Conservation (phyloP, 345 rosid species). For the Eucalyptus polybractea region DNA sequence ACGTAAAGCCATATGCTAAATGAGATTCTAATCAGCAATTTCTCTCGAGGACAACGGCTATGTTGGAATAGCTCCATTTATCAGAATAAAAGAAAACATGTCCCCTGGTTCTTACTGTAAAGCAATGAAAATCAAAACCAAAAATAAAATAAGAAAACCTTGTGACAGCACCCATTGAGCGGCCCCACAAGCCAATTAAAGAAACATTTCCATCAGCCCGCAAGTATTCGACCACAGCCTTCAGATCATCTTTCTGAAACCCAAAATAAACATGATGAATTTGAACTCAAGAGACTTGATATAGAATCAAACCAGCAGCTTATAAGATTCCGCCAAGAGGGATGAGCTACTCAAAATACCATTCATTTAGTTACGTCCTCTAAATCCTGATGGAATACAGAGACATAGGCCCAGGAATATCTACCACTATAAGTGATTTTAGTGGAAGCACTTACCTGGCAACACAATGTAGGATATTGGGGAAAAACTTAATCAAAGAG, state of each 20-base stretch:
- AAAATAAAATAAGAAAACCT: constrained; percentile 6
- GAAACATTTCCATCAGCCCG: constrained; percentile 30
- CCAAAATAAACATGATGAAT: background rate
- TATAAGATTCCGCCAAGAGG: background rate
- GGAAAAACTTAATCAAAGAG: background rate
- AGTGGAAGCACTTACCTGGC: background rate
- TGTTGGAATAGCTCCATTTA: background rate
- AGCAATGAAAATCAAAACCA: background rate
- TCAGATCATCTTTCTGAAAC: constrained; percentile 33
- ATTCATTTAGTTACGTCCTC: background rate
- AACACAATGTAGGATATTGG: background rate
- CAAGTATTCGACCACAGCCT: constrained; percentile 29
- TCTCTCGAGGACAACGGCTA: background rate
- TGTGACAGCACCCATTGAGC: constrained; percentile 46
- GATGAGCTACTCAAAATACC: background rate
- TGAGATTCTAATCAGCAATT: background rate
- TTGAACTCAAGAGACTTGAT: background rate
- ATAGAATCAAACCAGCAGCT: background rate
- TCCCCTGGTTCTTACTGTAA: background rate
- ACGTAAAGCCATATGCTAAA: background rate
- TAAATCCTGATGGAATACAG: background rate
- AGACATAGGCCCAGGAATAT: background rate
- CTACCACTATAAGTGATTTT: background rate
- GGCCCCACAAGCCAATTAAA: constrained; percentile 40
- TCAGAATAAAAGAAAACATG: background rate